Conservation (phyloP, 306 rosid species). For the Alnus glutinosa region DNA sequence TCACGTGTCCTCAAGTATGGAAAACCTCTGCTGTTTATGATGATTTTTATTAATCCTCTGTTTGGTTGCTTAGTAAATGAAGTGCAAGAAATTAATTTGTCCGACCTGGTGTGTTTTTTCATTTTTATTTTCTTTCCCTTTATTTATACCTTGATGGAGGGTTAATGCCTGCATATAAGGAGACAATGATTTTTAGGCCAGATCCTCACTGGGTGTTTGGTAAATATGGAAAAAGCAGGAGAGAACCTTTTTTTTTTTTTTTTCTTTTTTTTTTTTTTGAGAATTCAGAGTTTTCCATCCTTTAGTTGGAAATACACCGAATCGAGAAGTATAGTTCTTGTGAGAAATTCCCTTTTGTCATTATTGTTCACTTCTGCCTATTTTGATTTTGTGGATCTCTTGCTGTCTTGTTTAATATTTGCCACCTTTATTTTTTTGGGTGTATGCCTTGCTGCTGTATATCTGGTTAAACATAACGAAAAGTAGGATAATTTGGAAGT, state of each 20-base stretch:
- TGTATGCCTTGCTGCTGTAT: not conserved
- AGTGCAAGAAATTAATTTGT: constrained; percentile 9
- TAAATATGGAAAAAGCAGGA: not conserved
- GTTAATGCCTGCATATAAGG: not conserved
- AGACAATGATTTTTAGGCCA: not conserved
- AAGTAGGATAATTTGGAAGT: not conserved
- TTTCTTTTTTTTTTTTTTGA: not conserved
- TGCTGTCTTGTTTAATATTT: constrained; percentile 12
- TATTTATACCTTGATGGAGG: not conserved
- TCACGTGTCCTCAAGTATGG: constrained; percentile 21
- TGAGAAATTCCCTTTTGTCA: not conserved
- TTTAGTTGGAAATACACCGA: not conserved
- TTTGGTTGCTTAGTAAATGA: constrained; percentile 19
- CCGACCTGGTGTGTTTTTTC: too few relatives aligned
- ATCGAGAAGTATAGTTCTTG: constrained; percentile 13
- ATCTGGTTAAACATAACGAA: too few relatives aligned
- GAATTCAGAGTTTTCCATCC: not conserved
- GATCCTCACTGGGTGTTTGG: constrained; percentile 1
- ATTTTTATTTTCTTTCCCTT: not conserved
- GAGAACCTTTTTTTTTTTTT: not conserved
- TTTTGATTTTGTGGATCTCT: constrained; percentile 9
- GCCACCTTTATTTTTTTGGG: not conserved
- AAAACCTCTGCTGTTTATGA: constrained; percentile 17
- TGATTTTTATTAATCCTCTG: constrained; percentile 32
- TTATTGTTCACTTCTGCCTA: not conserved